A percentile compares a stretch with the other conserved stretches of the same genome.
phyloP scores from a whole-genome alignment of 192 early-diverging fungal species.

The Backusella sp. region DNA sequence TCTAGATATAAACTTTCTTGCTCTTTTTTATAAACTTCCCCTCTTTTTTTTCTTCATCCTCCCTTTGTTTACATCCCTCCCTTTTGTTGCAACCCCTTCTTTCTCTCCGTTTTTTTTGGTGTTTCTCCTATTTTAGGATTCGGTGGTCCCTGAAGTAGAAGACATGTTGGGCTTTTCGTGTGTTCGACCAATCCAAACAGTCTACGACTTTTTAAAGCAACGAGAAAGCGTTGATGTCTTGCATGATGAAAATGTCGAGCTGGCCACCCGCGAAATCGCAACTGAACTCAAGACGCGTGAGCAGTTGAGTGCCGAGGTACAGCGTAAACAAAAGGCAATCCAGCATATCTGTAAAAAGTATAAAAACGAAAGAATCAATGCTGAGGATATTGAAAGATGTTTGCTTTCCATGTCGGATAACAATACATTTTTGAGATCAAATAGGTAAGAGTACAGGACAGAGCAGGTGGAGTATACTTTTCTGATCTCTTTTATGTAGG shows the following conservation, averaged over 20 bases:
- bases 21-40: not conserved
- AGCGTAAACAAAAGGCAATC: slow-evolving; percentile 87
- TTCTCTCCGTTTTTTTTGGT: not conserved
- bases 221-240: slow-evolving; percentile 68
- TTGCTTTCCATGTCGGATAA: slow-evolving; percentile 97
- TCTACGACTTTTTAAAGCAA: slow-evolving; percentile 73
- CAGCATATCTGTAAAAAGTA: slow-evolving; percentile 82
- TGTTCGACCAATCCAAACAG: slow-evolving; percentile 88
- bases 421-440: slow-evolving; percentile 87
- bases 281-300: slow-evolving; percentile 60
- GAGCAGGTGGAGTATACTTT: not conserved
- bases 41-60: not conserved
- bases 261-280: slow-evolving; percentile 73
- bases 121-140: slow-evolving; percentile 50
- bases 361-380: slow-evolving; percentile 50
- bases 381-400: slow-evolving; percentile 75
- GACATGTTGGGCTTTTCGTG: slow-evolving; percentile 75
- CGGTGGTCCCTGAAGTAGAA: slow-evolving; percentile 68
- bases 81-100: not conserved
- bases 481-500: slow-evolving; percentile 39
- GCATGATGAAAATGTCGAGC: slow-evolving; percentile 74
- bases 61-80: not conserved
- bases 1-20: not conserved
- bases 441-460: slow-evolving; percentile 48
- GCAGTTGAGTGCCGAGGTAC: slow-evolving; percentile 79